Evolutionary conservation across 805 yeast genomes (phyloP).

Genomic region (Myxozyma melibiosi): DNA sequence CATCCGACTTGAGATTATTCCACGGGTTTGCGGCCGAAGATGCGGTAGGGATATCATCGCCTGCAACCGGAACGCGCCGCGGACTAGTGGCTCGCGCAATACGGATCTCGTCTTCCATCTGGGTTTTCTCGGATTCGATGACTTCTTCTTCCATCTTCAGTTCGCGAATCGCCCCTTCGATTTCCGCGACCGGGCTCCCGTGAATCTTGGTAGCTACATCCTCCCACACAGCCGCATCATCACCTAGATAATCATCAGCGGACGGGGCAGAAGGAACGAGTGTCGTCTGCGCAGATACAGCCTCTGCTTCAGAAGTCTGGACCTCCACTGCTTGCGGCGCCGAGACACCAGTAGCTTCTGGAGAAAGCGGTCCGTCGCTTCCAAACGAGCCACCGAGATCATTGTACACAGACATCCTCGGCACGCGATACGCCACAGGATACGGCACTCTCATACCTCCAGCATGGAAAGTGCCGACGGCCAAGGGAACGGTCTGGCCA

Average conservation of each 20-base stretch:
- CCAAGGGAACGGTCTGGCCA: slow-evolving; percentile 3
- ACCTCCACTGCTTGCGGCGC: not conserved
- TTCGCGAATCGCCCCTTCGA: slow-evolving; percentile 16
- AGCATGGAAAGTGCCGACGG: slow-evolving; percentile 4
- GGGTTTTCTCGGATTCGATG: slow-evolving; percentile 5
- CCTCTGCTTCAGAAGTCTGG: not conserved
- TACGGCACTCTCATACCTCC: slow-evolving; percentile 8
- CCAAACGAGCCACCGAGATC: slow-evolving; percentile 11
- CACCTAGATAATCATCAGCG: not conserved
- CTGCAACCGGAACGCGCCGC: not conserved
- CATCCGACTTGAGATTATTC: slow-evolving; percentile 2
- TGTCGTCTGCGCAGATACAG: not conserved
- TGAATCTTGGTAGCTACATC: slow-evolving; percentile 17
- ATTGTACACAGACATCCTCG: slow-evolving; percentile 3
- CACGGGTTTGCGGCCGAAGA: slow-evolving; percentile 14
- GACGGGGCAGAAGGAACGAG: slow-evolving; percentile 1
- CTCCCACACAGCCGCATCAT: slow-evolving; percentile 15
- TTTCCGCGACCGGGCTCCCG: slow-evolving; percentile 5
- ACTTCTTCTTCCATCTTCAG: slow-evolving; percentile 17
- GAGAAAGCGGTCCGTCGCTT: not conserved
- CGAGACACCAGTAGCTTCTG: not conserved
- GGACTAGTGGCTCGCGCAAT: slow-evolving; percentile 8
- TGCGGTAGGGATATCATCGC: not conserved
- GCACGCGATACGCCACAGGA: slow-evolving; percentile 12
- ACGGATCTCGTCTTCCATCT: slow-evolving; percentile 6